These are phyloP conservation scores for Chrysanthemum seticuspe DNA, from an alignment of 129 eudicot genomes.

Conservation along the genomic window DNA sequence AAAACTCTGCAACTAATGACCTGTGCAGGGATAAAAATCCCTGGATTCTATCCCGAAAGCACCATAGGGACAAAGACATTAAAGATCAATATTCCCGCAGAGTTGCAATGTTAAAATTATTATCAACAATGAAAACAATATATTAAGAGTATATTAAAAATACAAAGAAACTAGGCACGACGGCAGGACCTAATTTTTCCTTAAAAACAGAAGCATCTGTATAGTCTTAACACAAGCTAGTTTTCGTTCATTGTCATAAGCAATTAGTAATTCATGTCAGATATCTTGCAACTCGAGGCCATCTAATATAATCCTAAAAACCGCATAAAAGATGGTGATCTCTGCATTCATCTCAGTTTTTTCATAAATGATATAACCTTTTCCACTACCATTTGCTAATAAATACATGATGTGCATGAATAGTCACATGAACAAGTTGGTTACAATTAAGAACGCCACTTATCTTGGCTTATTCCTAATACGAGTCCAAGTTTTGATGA, in stretches of 20 bases:
- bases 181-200: not conserved
- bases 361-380: not conserved
- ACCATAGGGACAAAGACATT: not conserved
- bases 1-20: not conserved
- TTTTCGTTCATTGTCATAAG: not conserved
- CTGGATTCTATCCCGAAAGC: not conserved
- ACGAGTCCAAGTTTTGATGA: not conserved
- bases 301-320: not conserved
- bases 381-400: not conserved
- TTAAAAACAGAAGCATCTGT: not conserved
- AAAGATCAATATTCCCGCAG: not conserved
- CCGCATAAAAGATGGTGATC: not conserved
- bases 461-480: not conserved
- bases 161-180: not conserved
- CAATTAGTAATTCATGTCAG: not conserved
- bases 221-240: not conserved
- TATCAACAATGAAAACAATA: no score
- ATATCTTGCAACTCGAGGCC: not conserved
- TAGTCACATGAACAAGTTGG: not conserved
- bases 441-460: no score
- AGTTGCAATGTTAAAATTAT: not conserved
- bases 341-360: not conserved
- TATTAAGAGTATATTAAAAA: not conserved
- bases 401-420: not conserved
- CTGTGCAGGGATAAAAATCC: not conserved